Base-by-base conservation (phyloP, 345 rosid species). In the Murraya koenigii region DNA sequence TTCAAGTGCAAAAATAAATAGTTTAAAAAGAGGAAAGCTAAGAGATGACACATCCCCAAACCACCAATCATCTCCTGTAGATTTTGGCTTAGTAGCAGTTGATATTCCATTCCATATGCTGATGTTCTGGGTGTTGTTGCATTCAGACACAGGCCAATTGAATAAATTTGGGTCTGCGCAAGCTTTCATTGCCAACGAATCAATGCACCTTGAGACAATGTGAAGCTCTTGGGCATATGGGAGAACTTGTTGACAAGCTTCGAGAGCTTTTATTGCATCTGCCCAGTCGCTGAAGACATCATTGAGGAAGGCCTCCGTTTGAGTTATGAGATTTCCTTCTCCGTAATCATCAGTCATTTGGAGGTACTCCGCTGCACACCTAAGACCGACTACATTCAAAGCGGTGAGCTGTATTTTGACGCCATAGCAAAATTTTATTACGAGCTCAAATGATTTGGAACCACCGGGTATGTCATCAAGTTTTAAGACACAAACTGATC, bases 11-110 rank as follows among this genome's bases (percentile, higher is more conserved):
- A 66, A 79, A 59, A 92, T 85, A 35, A 92, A 79, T 75, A 88
- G 84, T 82, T 83, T 92, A 66, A 82, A 92, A 1, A 89, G 70
- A 59, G 89, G 80, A 11, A 89, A 78, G 66, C 81, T 86, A 30
- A 90, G 92, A 52, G 81, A 82, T 13, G 94, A 89, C 38, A 83
- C 90, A 61, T 90, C 97, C 80, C 85, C 86, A 25, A 82, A 86
- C 97, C 97, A 92, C 94, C 97, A 92, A 78, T 91, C 97, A 63
- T 91, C 95, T 26, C 88, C 89, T 1, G 74, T 73, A 32, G 87
- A 82, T 36, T 87, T 86, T 35, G 81, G 41, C 82, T 82, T 85
- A n/a, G 79, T 74, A 5, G 78, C 82, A 0, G 93, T 78, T 6
- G 88, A 71, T 80, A 91, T 90, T 36, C 95, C 95, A 33, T 92